phyloP scores from a whole-genome alignment of 1,139 yeast genomes.

The Sugiyamaella castrensis region DNA sequence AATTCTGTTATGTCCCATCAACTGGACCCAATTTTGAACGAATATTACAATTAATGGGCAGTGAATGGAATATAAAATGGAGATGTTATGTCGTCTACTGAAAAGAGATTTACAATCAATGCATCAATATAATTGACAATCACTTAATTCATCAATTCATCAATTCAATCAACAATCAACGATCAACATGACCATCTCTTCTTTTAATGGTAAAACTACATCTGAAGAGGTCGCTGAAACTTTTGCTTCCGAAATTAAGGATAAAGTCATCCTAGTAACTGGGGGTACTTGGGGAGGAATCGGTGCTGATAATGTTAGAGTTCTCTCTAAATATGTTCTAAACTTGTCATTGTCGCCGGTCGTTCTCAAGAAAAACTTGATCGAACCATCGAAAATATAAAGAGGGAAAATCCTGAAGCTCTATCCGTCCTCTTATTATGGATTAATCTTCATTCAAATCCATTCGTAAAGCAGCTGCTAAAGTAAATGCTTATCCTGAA shows the following conservation, averaged over 20 bases:
- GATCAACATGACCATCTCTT: not conserved
- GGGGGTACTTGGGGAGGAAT: conserved; percentile 31
- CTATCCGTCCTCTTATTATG: conserved; percentile 11
- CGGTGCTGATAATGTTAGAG: conserved; percentile 26
- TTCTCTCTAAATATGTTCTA: conserved; percentile 22
- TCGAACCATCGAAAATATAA: conserved; percentile 12
- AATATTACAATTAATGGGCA: too few relatives aligned
- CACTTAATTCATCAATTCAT: too few relatives aligned
- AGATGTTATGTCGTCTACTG: too few relatives aligned
- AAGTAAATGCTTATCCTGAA: conserved; percentile 10
- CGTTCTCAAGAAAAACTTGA: conserved; percentile 25
- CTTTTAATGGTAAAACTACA: conserved; percentile 12
- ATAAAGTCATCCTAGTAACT: conserved; percentile 32
- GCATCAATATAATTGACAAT: too few relatives aligned
- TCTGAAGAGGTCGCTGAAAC: conserved; percentile 15
- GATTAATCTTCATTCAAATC: conserved; percentile 15
- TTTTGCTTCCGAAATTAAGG: conserved; percentile 29
- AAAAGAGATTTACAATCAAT: too few relatives aligned
- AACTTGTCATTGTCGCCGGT: conserved; percentile 29
- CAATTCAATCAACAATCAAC: too few relatives aligned
- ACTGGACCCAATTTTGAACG: too few relatives aligned
- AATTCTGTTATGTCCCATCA: too few relatives aligned
- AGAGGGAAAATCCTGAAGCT: conserved; percentile 6
- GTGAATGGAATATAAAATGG: too few relatives aligned
- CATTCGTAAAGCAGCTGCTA: conserved; percentile 13